Conservation (phyloP, 2,329 filamentous ascomycete species). For the Trichoderma afroharzianum region DNA sequence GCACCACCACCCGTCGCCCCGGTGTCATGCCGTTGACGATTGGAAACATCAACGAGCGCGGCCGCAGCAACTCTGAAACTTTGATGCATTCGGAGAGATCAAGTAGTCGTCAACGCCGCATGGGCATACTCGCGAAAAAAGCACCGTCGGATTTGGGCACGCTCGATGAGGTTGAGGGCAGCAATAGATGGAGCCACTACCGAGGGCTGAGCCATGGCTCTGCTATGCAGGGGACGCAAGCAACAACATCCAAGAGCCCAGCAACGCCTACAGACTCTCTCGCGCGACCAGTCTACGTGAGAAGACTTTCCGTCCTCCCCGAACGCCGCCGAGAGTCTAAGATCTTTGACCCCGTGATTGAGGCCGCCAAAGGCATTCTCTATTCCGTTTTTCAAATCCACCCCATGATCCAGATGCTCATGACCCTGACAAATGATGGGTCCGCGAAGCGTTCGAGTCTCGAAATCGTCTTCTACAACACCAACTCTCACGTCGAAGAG, state of each 20-base stretch:
- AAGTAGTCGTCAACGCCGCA: constrained; percentile 56
- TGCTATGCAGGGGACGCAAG: constrained; percentile 55
- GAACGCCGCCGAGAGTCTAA: constrained; percentile 61
- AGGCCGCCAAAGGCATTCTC: constrained; percentile 63
- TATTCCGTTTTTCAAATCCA: constrained; percentile 67
- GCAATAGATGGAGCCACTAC: constrained; percentile 64
- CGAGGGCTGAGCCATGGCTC: constrained; percentile 66
- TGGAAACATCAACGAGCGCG: constrained; percentile 64
- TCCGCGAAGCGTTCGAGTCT: constrained; percentile 60
- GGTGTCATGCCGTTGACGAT: constrained; percentile 69
- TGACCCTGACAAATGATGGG: constrained; percentile 58
- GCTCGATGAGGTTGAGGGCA: constrained; percentile 59
- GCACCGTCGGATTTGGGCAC: constrained; percentile 53
- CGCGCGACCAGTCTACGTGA: constrained; percentile 60
- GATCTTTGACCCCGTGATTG: constrained; percentile 57
- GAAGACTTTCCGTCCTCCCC: constrained; percentile 60
- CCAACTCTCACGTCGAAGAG: constrained; percentile 62
- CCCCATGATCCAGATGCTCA: constrained; percentile 63
- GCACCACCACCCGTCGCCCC: constrained; percentile 61
- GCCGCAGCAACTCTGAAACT: constrained; percentile 63
- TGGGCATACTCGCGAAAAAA: constrained; percentile 61
- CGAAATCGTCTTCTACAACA: constrained; percentile 65
- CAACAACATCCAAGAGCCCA: constrained; percentile 47
- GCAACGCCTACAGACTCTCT: constrained; percentile 54
- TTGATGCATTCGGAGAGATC: constrained; percentile 51